A percentile compares a stretch with the other conserved stretches of the same genome.
These are phyloP conservation scores for Teratosphaeria epicoccoides DNA, from an alignment of 2,329 filamentous ascomycete genomes.

Conservation along the genomic window DNA sequence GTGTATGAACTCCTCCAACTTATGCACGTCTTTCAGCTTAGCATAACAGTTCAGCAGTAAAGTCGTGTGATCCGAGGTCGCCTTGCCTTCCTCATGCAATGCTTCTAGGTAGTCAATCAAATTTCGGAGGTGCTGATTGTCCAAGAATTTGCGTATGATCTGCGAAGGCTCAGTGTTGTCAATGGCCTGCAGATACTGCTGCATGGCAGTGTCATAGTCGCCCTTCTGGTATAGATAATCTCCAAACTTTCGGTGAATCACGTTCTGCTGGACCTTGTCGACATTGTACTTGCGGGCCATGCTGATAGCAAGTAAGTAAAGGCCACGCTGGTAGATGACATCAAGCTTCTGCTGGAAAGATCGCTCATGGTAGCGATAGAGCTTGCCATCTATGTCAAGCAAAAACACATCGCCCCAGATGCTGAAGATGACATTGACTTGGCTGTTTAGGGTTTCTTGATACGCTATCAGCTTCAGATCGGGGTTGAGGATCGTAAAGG, in stretches of 20 bases:
- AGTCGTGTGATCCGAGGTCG: conserved; percentile 91
- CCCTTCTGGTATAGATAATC: conserved; percentile 91
- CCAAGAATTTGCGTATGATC: conserved; percentile 92
- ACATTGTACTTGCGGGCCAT: conserved; percentile 82
- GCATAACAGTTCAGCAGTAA: conserved; percentile 93
- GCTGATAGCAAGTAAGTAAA: conserved; percentile 85
- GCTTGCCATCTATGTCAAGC: conserved; percentile 84
- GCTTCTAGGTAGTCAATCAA: conserved; percentile 95
- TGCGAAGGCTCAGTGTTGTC: conserved; percentile 94
- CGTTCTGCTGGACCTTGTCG: conserved; percentile 69
- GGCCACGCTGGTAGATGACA: conserved; percentile 84
- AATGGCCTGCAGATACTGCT: conserved; percentile 92
- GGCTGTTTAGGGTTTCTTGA: conserved; percentile 71
- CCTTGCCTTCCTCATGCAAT: conserved; percentile 84
- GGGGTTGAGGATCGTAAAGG: conserved; percentile 83
- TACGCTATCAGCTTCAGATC: conserved; percentile 84
- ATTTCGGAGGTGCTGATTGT: conserved; percentile 95
- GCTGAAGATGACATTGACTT: conserved; percentile 68
- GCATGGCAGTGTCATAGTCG: conserved; percentile 97
- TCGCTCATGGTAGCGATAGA: conserved; percentile 84
- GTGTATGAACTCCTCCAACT: conserved; percentile 93
- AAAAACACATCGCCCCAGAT: conserved; percentile 89
- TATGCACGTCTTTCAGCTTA: conserved; percentile 92
- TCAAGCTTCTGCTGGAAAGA: conserved; percentile 82
- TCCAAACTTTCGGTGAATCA: conserved; percentile 87